phyloP scores from a whole-genome alignment of 1,284 basidiomycete species.

The Pholiota adiposa region DNA sequence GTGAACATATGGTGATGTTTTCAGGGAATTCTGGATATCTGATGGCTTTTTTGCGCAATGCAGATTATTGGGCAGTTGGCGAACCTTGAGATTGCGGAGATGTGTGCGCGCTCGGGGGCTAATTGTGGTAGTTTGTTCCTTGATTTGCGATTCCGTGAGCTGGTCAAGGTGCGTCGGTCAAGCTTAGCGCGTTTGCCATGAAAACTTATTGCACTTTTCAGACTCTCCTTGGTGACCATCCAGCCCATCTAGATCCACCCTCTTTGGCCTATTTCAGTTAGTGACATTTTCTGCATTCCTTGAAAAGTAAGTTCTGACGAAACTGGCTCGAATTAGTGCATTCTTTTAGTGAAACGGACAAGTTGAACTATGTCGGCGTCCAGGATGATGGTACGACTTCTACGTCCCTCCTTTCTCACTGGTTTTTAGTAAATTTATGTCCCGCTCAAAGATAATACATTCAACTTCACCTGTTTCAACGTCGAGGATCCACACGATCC shows the following conservation, averaged over 20 bases:
- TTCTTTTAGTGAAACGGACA: conserved; percentile 85
- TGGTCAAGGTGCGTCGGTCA: conserved; percentile 56
- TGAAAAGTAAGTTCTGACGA: conserved; percentile 5
- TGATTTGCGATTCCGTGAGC: conserved; percentile 79
- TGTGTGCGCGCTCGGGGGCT: conserved; percentile 80
- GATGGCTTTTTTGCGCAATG: conserved; percentile 6
- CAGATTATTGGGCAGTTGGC: conserved; percentile 74
- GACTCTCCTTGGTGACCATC: conserved; percentile 68
- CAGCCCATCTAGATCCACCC: conserved; percentile 76
- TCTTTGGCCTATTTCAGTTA: conserved; percentile 78
- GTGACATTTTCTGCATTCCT: conserved; percentile 23
- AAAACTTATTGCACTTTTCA: conserved; percentile 14
- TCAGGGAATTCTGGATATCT: background rate
- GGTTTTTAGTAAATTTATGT: too few species aligned
- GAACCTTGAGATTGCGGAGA: conserved; percentile 82
- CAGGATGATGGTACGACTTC: conserved; percentile 74
- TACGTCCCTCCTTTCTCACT: too few species aligned
- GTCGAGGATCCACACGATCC: conserved; percentile 77
- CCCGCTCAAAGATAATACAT: conserved; percentile 63
- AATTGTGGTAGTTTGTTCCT: conserved; percentile 85
- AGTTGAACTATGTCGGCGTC: conserved; percentile 70
- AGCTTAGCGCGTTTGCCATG: background rate
- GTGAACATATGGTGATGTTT: background rate
- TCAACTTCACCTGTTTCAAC: conserved; percentile 85
- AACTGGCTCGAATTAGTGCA: conserved; percentile 51